Percentiles rank a stretch among this genome's conserved stretches.
Conservation (phyloP, 2,329 filamentous ascomycete species). For the Claviceps pazoutovae region DNA sequence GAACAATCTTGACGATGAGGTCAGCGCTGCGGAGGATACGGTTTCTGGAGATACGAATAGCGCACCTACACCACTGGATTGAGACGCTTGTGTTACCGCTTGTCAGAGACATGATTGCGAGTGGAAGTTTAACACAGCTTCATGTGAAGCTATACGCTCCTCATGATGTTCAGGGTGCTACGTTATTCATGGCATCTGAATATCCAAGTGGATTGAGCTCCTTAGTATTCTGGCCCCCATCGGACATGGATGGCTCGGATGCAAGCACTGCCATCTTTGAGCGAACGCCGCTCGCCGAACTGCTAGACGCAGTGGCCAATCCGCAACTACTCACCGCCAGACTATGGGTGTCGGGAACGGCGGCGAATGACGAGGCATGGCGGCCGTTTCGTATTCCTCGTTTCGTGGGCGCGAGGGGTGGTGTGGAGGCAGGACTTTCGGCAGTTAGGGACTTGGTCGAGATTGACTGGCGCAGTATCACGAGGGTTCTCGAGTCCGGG, state of each 20-base stretch:
- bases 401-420: conserved; percentile 5
- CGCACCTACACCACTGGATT: conserved; percentile 19
- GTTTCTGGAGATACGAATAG: conserved; percentile 16
- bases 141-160: conserved; percentile 1
- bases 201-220: not conserved
- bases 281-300: conserved; percentile 18
- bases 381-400: conserved; percentile 5
- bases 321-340: conserved; percentile 28
- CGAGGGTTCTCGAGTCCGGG: not conserved
- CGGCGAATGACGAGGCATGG: conserved; percentile 13
- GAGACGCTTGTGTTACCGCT: conserved; percentile 15
- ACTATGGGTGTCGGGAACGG: conserved; percentile 22
- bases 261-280: conserved; percentile 8
- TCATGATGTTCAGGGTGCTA: not conserved
- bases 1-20: conserved; percentile 11
- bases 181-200: not conserved
- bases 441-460: not conserved
- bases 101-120: conserved; percentile 18
- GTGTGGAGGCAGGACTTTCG: not conserved
- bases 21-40: conserved; percentile 14
- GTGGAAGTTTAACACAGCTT: conserved; percentile 16
- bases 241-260: not conserved
- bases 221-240: not conserved
- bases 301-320: conserved; percentile 29
- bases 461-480: conserved; percentile 1